Conservation (phyloP, 169 alveolate species). For the Amoebophrya sp. region DNA sequence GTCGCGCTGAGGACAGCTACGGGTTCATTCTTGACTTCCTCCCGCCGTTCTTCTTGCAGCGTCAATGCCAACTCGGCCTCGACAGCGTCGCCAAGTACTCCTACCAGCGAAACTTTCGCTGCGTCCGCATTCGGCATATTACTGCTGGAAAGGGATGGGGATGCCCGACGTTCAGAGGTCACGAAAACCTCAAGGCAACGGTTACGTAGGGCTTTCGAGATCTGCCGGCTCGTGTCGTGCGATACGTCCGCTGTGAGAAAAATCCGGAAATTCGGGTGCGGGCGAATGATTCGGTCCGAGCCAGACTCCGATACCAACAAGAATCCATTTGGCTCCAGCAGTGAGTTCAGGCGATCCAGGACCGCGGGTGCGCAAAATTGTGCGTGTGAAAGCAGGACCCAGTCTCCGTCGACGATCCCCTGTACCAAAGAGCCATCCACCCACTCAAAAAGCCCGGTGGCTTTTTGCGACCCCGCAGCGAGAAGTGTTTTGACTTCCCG, state of each 20-base stretch:
- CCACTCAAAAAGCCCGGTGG: conserved; percentile 82
- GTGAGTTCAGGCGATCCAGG: conserved; percentile 91
- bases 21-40: no score
- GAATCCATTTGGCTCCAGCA: conserved; percentile 57
- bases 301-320: conserved; percentile 32
- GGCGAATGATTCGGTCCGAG: conserved; percentile 49
- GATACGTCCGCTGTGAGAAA: conserved; percentile 95
- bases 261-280: conserved; percentile 73
- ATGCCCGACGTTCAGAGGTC: no score
- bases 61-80: no score
- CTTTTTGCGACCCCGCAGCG: background rate
- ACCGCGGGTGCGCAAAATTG: conserved; percentile 93
- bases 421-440: conserved; percentile 89
- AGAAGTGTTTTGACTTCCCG: background rate
- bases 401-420: conserved; percentile 85
- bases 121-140: no score
- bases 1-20: no score
- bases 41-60: no score
- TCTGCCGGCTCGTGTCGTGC: conserved; percentile 85
- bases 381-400: conserved; percentile 85
- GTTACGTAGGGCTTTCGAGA: conserved; percentile 90
- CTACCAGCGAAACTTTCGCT: no score
- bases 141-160: no score
- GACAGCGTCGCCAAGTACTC: no score
- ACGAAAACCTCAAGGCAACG: conserved; percentile 93